phyloP scores from a whole-genome alignment of 176 grass and related monocot genomes.

The Musa schizocarpa region DNA sequence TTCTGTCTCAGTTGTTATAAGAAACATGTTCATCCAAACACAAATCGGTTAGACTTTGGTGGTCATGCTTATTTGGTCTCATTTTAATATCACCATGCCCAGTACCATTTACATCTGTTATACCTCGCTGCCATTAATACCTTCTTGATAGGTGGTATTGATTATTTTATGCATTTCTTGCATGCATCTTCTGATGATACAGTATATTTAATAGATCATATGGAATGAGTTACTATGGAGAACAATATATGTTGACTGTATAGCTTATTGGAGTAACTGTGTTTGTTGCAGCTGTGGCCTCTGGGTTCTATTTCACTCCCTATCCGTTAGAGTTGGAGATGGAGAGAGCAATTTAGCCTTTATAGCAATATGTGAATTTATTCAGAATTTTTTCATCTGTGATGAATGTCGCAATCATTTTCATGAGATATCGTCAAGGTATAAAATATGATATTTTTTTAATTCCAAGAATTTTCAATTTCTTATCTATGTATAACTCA shows the following conservation, averaged over 20 bases:
- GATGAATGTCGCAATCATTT: conserved; percentile 91
- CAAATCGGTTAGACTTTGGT: background rate
- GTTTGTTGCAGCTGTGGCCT: conserved; percentile 70
- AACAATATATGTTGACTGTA: background rate
- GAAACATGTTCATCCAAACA: too few species aligned
- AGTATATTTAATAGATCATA: background rate
- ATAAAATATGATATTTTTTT: background rate
- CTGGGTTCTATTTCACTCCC: conserved; percentile 88
- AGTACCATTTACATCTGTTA: background rate
- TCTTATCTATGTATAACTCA: background rate
- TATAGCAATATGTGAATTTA: conserved; percentile 86
- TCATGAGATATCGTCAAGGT: conserved; percentile 87
- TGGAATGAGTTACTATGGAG: background rate
- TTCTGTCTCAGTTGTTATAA: too few species aligned
- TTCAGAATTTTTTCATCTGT: conserved; percentile 88
- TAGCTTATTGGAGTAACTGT: background rate
- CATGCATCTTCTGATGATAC: background rate
- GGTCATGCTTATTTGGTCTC: background rate
- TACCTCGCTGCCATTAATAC: background rate
- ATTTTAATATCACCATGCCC: background rate
- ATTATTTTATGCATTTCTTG: background rate
- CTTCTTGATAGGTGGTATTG: background rate
- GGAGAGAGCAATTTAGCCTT: conserved; percentile 77
- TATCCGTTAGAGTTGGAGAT: conserved; percentile 68
- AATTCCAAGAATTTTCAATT: background rate